These are phyloP conservation scores for Candida ipomoeae DNA, from an alignment of 805 yeast genomes.

Conservation along the genomic window DNA sequence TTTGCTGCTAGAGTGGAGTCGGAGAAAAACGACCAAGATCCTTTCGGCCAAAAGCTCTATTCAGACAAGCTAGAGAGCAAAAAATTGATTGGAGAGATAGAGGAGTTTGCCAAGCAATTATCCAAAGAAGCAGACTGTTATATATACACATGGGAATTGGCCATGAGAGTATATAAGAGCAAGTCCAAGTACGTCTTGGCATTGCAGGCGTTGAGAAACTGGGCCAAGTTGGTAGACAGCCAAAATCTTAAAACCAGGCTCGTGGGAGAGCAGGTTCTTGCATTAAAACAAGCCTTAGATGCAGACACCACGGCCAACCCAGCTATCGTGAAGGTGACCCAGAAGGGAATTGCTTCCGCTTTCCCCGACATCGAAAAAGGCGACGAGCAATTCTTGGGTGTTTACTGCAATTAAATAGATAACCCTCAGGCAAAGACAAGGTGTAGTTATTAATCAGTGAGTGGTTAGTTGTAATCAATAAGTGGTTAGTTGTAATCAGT, in stretches of 20 bases:
- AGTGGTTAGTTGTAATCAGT: no score
- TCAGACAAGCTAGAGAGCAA: slow-evolving; percentile 21
- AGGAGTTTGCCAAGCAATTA: slow-evolving; percentile 37
- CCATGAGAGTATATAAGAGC: slow-evolving; percentile 34
- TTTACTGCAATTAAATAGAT: slow-evolving; percentile 10
- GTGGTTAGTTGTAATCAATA: no score
- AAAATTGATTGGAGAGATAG: slow-evolving; percentile 44
- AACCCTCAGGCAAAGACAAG: not conserved
- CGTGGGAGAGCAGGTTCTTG: slow-evolving; percentile 30
- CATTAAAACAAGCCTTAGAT: slow-evolving; percentile 28
- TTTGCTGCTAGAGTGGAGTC: slow-evolving; percentile 45
- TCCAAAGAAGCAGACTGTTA: slow-evolving; percentile 39
- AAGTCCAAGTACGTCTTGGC: slow-evolving; percentile 46
- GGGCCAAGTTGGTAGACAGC: slow-evolving; percentile 34
- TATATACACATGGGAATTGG: slow-evolving; percentile 41
- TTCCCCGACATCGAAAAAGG: slow-evolving; percentile 31
- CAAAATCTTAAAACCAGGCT: slow-evolving; percentile 15
- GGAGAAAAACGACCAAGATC: slow-evolving; percentile 51
- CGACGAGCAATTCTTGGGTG: slow-evolving; percentile 14
- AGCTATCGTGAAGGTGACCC: slow-evolving; percentile 42
- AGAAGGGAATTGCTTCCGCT: slow-evolving; percentile 31
- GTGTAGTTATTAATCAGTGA: no score
- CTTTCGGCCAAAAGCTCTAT: slow-evolving; percentile 49
- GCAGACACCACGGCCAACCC: slow-evolving; percentile 38
- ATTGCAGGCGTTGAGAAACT: slow-evolving; percentile 41